A percentile compares a stretch with the other conserved stretches of the same genome.
Conservation (phyloP, 2,329 filamentous ascomycete species). For the Trichoderma koningii region DNA sequence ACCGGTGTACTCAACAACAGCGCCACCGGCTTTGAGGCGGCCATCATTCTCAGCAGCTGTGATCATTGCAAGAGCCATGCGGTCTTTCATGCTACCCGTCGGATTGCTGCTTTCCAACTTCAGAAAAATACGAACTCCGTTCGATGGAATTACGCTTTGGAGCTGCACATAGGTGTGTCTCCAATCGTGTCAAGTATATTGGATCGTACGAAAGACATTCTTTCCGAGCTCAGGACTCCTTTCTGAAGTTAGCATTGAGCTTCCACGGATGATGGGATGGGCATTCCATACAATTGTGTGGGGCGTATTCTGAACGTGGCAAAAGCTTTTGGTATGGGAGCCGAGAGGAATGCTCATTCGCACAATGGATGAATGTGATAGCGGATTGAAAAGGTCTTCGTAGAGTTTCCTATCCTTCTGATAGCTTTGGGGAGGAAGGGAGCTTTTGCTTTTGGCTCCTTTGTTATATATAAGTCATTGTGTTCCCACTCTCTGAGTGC, state of each 20-base stretch:
- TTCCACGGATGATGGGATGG: too few species aligned
- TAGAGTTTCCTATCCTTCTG: too few species aligned
- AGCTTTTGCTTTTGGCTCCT: too few species aligned
- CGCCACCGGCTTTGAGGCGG: slow-evolving; percentile 14
- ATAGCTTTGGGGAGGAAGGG: too few species aligned
- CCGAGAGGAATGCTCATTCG: too few species aligned
- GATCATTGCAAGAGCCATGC: slow-evolving; percentile 23
- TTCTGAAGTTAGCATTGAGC: neutral
- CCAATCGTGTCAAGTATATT: slow-evolving; percentile 18
- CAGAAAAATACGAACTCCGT: slow-evolving; percentile 11
- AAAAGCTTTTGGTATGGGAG: too few species aligned
- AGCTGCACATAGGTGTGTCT: slow-evolving; percentile 13
- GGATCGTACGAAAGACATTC: neutral
- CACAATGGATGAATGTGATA: too few species aligned
- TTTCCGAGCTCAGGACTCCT: too few species aligned
- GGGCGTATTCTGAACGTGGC: too few species aligned
- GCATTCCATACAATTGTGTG: too few species aligned
- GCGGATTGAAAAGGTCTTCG: too few species aligned
- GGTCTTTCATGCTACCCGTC: slow-evolving; percentile 23
- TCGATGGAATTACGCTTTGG: neutral
- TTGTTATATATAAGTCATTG: too few species aligned
- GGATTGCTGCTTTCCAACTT: slow-evolving; percentile 20
- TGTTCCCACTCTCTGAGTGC: neutral
- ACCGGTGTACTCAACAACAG: slow-evolving; percentile 22
- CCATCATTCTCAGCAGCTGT: slow-evolving; percentile 17